Conservation (phyloP, 495 filamentous ascomycete species). For the Echria macrotheca region DNA sequence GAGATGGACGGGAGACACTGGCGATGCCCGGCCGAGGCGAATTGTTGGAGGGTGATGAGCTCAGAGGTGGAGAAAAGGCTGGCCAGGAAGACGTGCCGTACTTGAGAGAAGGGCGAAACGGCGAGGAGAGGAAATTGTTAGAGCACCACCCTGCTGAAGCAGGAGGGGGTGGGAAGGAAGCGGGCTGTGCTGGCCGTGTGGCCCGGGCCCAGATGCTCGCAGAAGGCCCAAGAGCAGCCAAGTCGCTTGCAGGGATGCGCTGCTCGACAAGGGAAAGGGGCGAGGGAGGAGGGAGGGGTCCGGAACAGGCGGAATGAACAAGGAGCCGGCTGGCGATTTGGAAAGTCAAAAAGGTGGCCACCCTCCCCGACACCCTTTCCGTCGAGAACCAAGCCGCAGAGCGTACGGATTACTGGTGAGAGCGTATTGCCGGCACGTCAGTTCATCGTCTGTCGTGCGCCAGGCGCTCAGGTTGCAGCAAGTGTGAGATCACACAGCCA, state of each 20-base stretch:
- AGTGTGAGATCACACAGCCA: constrained; percentile 1
- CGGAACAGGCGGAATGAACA: constrained; percentile 10
- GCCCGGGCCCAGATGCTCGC: constrained; percentile 1
- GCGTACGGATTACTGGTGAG: neutral
- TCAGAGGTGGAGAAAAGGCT: constrained; percentile 22
- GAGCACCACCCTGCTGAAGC: constrained; percentile 4
- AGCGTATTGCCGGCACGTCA: neutral
- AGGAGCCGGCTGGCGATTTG: constrained; percentile 1
- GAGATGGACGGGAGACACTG: constrained; percentile 17
- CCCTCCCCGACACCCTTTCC: neutral
- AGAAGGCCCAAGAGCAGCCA: neutral
- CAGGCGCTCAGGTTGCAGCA: constrained; percentile 2
- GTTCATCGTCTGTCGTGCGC: neutral
- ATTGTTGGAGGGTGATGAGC: constrained; percentile 16
- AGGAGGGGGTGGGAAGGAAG: constrained; percentile 3
- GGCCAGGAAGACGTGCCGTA: constrained; percentile 9
- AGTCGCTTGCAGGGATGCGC: constrained; percentile 2
- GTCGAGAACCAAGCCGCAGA: neutral
- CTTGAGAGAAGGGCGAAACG: constrained; percentile 13
- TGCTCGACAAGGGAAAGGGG: neutral
- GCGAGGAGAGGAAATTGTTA: constrained; percentile 22
- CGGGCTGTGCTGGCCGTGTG: constrained; percentile 17
- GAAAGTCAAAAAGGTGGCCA: no score
- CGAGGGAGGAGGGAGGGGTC: constrained; percentile 5
- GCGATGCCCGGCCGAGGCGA: constrained; percentile 14